Evolutionary conservation across 805 yeast genomes (phyloP), one percentile per base, ranked within the genome.

Genomic region (Metschnikowia chrysomelidarum): DNA sequence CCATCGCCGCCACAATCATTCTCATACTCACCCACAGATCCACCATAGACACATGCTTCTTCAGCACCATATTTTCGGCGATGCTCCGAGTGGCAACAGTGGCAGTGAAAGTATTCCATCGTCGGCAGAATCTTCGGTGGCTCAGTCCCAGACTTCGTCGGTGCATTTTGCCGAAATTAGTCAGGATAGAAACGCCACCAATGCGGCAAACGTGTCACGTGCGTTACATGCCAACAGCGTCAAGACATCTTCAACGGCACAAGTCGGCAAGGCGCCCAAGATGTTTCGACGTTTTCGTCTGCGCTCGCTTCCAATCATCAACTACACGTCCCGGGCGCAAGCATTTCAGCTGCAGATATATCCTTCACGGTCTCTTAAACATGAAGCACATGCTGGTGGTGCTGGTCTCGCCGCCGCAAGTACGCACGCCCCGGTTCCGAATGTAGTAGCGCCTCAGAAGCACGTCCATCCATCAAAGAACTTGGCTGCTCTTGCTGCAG

Each of bases 271-370:
- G 46, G 56, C 64, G 7, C 69, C 63, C 22, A 60, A 57, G 43
- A 57, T 53, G 44, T 54, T 60, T 27, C 53, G 67, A 23, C 51
- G 63, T 28, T 64, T 59, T 47, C 51, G 73, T 29, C 57, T 64
- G 19, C 54, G 71, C 30, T 59, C 67, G 7, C 56, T 67, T 37
- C 73, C 73, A 35, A 67, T 67, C 41, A 67, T 67, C 36, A 60
- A 55, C 47, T 67, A 64, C 47, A 51, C 51, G 32, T 30, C 41
- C 13, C 35, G 49, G 24, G 35, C 47, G 7, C 43, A 39, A 16
- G 23, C 44, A 21, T 27, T 43, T 32, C 49, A 41, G 24, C 48
- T 39, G 26, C 47, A 32, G 24, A 29, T 39, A 19, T 38, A 42
- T 13, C 36, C 43, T 4, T 19, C 32, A 16, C 41, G 43, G 16